Percentiles rank a stretch among this genome's conserved stretches.
These are phyloP conservation scores for Umbilicus rupestris DNA, from an alignment of 164 flowering plant genomes.

Conservation along the genomic window DNA sequence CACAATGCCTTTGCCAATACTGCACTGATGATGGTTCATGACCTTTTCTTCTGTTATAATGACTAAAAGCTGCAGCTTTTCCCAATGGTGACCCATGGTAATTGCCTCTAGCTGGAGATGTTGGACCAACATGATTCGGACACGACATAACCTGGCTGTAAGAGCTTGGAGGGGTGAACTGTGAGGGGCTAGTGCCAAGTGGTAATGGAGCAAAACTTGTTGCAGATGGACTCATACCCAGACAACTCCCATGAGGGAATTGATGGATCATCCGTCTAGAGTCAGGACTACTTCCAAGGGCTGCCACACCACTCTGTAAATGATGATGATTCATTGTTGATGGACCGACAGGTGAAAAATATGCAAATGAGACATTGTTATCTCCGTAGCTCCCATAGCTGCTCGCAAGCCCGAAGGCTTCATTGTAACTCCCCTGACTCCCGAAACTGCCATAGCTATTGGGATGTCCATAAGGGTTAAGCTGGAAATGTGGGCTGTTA, in stretches of 20 bases:
- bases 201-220: constrained; percentile 74
- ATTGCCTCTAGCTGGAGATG: constrained; percentile 79
- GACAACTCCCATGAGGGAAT: constrained; percentile 59
- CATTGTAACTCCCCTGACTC: constrained; percentile 88
- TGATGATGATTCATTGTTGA: constrained; percentile 60
- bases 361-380: constrained; percentile 42
- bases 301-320: constrained; percentile 47
- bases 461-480: constrained; percentile 47
- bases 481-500: constrained; percentile 54
- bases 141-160: constrained; percentile 57
- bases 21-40: constrained; percentile 49
- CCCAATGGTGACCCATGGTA: constrained; percentile 86
- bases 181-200: constrained; percentile 92
- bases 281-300: constrained; percentile 83
- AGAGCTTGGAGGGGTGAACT: constrained; percentile 79
- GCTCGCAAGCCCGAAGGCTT: constrained; percentile 59
- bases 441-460: constrained; percentile 93
- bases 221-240: constrained; percentile 76
- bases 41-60: constrained; percentile 61
- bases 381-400: constrained; percentile 97
- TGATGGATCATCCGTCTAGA: constrained; percentile 54
- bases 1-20: constrained; percentile 44
- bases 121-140: constrained; percentile 75
- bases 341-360: constrained; percentile 80
- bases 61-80: constrained; percentile 51